These are phyloP conservation scores for Fusarium keratoplasticum DNA, from an alignment of 2,329 filamentous ascomycete genomes.

Conservation along the genomic window DNA sequence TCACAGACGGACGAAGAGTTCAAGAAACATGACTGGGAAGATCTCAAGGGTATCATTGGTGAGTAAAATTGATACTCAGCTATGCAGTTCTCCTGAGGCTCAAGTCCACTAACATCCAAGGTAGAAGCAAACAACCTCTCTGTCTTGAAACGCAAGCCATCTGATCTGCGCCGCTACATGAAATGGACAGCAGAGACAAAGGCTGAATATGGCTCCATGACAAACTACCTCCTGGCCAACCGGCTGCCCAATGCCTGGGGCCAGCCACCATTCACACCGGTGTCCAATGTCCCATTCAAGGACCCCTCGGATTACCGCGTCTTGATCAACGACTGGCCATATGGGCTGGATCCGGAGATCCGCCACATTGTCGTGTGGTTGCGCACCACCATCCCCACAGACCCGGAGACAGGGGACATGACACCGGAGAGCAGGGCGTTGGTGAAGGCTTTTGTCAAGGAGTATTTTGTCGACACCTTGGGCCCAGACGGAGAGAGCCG, in stretches of 20 bases:
- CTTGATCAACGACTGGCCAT: constrained; percentile 93
- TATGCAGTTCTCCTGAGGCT: neutral
- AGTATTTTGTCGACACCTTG: constrained; percentile 73
- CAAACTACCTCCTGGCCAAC: constrained; percentile 80
- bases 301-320: constrained; percentile 73
- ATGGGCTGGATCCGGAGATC: constrained; percentile 74
- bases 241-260: constrained; percentile 77
- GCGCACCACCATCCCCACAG: constrained; percentile 82
- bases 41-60: constrained; percentile 76
- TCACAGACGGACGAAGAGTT: constrained; percentile 78
- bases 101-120: constrained; percentile 23
- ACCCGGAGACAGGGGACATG: constrained; percentile 77
- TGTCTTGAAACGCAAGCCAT: constrained; percentile 82
- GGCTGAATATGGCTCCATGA: constrained; percentile 80
- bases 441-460: constrained; percentile 77
- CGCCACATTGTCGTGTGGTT: constrained; percentile 94
- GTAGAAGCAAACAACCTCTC: constrained; percentile 72
- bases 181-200: constrained; percentile 79
- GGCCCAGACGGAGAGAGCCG: constrained; percentile 60
- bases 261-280: constrained; percentile 64
- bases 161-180: constrained; percentile 83
- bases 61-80: constrained; percentile 41
- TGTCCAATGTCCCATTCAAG: constrained; percentile 63
- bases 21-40: constrained; percentile 77
- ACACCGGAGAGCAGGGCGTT: constrained; percentile 72